Evolutionary conservation across 768 basidiomycete genomes (phyloP), one percentile per base, ranked within the genome.

Genomic region (Suillus decipiens): DNA sequence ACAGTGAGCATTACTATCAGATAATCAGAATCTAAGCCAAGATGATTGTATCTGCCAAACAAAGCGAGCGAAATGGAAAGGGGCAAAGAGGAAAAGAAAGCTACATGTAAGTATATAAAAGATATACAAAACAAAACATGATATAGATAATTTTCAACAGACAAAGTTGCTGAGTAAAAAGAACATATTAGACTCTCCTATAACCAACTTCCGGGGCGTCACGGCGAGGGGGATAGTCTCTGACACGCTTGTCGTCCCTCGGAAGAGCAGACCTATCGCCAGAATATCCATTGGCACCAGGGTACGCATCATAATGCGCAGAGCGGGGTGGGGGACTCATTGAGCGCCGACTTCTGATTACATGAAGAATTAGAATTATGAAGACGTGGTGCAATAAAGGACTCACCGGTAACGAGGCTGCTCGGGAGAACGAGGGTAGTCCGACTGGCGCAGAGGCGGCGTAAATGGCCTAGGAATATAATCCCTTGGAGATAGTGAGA

Each of bases 261-360:
- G 72, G 67, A 51, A 73, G 68, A 61, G 77, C 78, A 73, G 83
- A 86, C 69, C 84, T 83, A 68, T 85, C 85, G 69, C 76, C 71
- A 63, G 80, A 67, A 59, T 73, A 81, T 67, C 76, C 70, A 68
- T 76, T 72, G 60, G 74, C 63, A 61, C 73, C 72, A 55, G 81
- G 71, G 68, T 87, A 86, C 45, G 77, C 73, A 57, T 89, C 86
- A 74, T 88, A 89, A 58, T 78, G 74, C 28, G 74, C 69, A 56
- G 84, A 77, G 48, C 85, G 80, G 62, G 83, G 76, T 64, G 83
- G 82, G 64, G 84, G 85, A 68, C 90, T 92, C 69, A 86, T 82
- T 39, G 91, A 93, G 59, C 90, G 88, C 68, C 90, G 88, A 62
- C 89, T 89, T 64, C 34, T 28, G 59, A 22, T 59, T 48, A 45